Percentiles rank a stretch among this genome's conserved stretches.
These are phyloP conservation scores for Chaetomium strumarium DNA, from an alignment of 2,329 filamentous ascomycete genomes.

Conservation along the genomic window DNA sequence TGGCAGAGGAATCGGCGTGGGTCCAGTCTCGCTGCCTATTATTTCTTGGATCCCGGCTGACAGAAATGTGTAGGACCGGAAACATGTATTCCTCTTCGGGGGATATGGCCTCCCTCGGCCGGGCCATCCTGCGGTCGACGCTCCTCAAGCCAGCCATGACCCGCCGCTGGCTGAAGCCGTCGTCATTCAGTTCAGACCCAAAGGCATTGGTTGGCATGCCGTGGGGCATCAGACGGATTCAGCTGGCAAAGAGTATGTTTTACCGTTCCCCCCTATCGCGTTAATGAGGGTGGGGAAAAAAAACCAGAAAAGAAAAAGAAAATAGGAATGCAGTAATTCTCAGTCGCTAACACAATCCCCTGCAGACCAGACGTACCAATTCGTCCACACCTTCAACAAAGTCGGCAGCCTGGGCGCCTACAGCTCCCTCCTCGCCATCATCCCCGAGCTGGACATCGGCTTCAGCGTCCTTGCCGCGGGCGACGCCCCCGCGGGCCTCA, in stretches of 20 bases:
- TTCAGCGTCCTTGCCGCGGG: conserved; percentile 30
- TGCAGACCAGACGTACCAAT: conserved; percentile 23
- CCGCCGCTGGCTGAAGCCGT: conserved; percentile 31
- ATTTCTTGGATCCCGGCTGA: not conserved
- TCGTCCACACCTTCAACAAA: conserved; percentile 33
- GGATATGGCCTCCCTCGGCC: conserved; percentile 29
- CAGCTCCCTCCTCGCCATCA: conserved; percentile 28
- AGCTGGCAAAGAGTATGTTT: conserved; percentile 23
- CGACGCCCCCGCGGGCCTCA: conserved; percentile 24
- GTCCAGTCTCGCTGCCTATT: too few relatives aligned
- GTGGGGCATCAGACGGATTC: conserved; percentile 30
- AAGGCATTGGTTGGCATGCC: conserved; percentile 28
- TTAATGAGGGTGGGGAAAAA: too few relatives aligned
- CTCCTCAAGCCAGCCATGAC: conserved; percentile 29
- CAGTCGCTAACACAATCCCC: not conserved
- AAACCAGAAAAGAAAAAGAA: too few relatives aligned
- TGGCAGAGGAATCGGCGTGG: conserved; percentile 30
- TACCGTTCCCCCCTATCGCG: not conserved
- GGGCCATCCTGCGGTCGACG: conserved; percentile 29
- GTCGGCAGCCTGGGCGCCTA: conserved; percentile 31
- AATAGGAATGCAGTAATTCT: not conserved
- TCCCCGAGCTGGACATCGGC: conserved; percentile 33
- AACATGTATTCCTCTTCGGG: conserved; percentile 30
- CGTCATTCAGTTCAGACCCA: conserved; percentile 29
- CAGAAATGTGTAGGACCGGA: conserved; percentile 26